Evolutionary conservation across 345 rosid species (phyloP), one percentile per base, ranked within the genome.

Genomic region (Gossypium thurberi): DNA sequence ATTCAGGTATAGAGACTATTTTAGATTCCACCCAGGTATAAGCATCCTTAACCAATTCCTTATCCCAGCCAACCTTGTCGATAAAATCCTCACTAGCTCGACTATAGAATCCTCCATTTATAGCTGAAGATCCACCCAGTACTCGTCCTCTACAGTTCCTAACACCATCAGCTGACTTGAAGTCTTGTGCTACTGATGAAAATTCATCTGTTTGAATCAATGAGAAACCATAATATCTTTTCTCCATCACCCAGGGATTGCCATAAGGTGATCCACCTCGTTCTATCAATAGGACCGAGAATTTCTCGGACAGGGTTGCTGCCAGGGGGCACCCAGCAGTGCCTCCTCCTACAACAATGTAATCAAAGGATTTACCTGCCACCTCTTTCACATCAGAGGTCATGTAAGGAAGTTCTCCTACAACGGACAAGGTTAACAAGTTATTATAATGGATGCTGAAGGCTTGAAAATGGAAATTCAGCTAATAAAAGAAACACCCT

Each of bases 1-100:
- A 55, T 74, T 67, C 71, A 0, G 96, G 94, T 76, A 67, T 80
- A 64, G 76, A 88, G 28, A 90, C 91, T 40, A 90, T 77, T 75
- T 77, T 87, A 6, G 94, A 89, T 78, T 89, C 97, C 26, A 84
- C 96, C 96, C 94, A 90, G 64, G 80, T 14, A 50, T 91, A 86
- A 61, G 93, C 86, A 2, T 86, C 87, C 69, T 84, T 82, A 55
- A 91, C 92, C 12, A 80, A 76, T 57, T 79, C 82, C 52, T 83
- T 81, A 50, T 87, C 85, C 97, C 96, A 91, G 11, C 89, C 87
- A 20, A 78, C 83, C 8, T 64, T 33, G 26, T 60, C 43, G 3
- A 28, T 7, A 14, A 60, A 60, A 28, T 60, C 65, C 18, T 60
- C 65, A 6, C 65, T 60, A 33, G 65, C 64, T 26, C 43, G 43